Base-by-base conservation (phyloP, 2,329 filamentous ascomycete species). In the Stromatinia cepivora region DNA sequence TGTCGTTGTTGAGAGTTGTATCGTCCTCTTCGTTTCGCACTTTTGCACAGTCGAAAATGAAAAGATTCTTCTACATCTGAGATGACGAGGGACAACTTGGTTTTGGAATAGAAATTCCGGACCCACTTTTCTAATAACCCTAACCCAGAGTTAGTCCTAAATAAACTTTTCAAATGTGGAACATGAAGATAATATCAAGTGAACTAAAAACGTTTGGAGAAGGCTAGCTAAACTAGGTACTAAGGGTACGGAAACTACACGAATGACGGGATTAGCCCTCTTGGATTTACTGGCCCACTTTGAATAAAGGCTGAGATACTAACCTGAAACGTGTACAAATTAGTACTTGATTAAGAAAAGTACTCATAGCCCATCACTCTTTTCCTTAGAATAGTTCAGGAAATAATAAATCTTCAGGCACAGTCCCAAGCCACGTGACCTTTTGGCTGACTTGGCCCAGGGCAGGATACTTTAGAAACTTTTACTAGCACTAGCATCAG, bases 41-140 rank as follows among this genome's bases (percentile, higher is more conserved):
- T 36, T 59, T 58, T 9, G 36, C 22, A n/a, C 39, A 67, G 45
- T 67, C 15, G 64, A 59, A 66, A 67, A 67, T 46, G 31, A 67
- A 67, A 67, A 67, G 54, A 67, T 67, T 67, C 61, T 64, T 64
- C 61, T 64, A 28, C 48, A 64, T 52, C 20, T 53, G 61, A 36
- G 53, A 67, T 67, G 64, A 67, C 64, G 64, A 45, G 52, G 64
- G 48, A 67, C 64, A 67, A 46, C 52, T 66, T 66, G 50, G 39
- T 46, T 58, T 66, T 66, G 53, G 28, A 42, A 52, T n/a, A 58
- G n/a, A 58, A 58, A 57, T 36, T 57, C 31, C 13, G 28, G 45
- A 56, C 34, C 25, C 25, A 46, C 64, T 34, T 45, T 50, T 50
- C 20, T 13, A 50, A n/a, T 2, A 50, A 48, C 45, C 61, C 53